Evolutionary conservation across 495 filamentous ascomycete species (phyloP).

Genomic region (Trichoderma reesei): DNA sequence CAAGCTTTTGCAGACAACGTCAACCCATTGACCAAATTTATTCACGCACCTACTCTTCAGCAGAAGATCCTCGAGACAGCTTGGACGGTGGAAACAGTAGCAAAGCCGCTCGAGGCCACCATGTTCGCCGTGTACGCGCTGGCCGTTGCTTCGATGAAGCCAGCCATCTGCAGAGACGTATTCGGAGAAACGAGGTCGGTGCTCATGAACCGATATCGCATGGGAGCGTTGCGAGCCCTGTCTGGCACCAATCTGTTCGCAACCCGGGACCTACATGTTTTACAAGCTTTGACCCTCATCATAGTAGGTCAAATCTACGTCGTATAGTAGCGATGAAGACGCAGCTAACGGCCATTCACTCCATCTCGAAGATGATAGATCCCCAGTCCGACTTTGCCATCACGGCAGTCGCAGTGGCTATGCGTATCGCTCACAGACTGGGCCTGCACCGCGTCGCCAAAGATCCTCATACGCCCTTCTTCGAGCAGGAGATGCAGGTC

Average conservation of each 20-base stretch:
- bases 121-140: constrained; percentile 41
- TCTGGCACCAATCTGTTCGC: constrained; percentile 32
- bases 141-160: constrained; percentile 27
- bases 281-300: constrained; percentile 37
- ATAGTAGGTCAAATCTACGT: constrained; percentile 22
- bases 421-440: constrained; percentile 35
- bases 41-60: constrained; percentile 39
- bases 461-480: constrained; percentile 26
- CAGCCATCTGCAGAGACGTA: constrained; percentile 24
- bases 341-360: constrained; percentile 25
- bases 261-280: constrained; percentile 31
- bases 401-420: constrained; percentile 18
- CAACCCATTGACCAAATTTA: constrained; percentile 41
- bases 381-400: constrained; percentile 10
- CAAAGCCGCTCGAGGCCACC: constrained; percentile 31
- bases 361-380: constrained; percentile 26
- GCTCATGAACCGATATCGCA: constrained; percentile 29
- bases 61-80: constrained; percentile 32
- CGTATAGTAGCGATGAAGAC: constrained; percentile 24
- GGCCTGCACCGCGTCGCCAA: constrained; percentile 37
- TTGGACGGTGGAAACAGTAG: constrained; percentile 22
- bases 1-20: constrained; percentile 44
- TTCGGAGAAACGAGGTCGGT: constrained; percentile 31
- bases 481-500: constrained; percentile 38
- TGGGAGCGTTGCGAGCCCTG: constrained; percentile 32